Percentiles rank a stretch among this genome's conserved stretches.
Conservation (phyloP, 192 early-diverging fungal genomes). For the Podila epigama region DNA sequence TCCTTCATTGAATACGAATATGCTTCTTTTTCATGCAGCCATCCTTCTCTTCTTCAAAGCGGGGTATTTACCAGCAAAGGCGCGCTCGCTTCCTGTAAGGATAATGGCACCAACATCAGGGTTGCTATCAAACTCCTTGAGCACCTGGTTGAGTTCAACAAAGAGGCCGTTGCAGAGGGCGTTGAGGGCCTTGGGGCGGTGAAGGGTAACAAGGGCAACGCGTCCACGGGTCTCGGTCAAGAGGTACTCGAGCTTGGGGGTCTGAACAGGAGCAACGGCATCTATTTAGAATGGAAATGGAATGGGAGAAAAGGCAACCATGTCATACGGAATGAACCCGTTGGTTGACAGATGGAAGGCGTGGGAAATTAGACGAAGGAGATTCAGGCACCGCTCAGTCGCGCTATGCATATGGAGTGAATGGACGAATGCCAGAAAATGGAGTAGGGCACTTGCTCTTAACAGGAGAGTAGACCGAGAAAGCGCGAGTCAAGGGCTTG, state of each 20-base stretch:
- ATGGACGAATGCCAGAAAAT: background rate
- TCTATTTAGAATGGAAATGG: conserved; percentile 12
- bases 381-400: background rate
- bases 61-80: conserved; percentile 92
- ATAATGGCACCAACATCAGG: conserved; percentile 87
- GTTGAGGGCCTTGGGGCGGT: conserved; percentile 97
- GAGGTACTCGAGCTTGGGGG: conserved; percentile 53
- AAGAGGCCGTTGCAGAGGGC: conserved; percentile 94
- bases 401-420: background rate
- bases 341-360: background rate
- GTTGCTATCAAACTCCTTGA: conserved; percentile 81
- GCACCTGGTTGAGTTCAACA: conserved; percentile 88
- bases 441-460: conserved; percentile 27
- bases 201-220: conserved; percentile 89
- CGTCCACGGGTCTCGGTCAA: conserved; percentile 75
- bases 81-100: conserved; percentile 93
- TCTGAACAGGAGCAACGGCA: conserved; percentile 32
- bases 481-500: conserved; percentile 37
- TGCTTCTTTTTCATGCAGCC: background rate
- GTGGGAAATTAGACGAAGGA: conserved; percentile 26
- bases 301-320: background rate
- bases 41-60: background rate
- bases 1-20: background rate
- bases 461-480: conserved; percentile 33
- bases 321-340: background rate